Evolutionary conservation across 2,329 filamentous ascomycete species (phyloP).

Genomic region (Xylaria polymorpha): DNA sequence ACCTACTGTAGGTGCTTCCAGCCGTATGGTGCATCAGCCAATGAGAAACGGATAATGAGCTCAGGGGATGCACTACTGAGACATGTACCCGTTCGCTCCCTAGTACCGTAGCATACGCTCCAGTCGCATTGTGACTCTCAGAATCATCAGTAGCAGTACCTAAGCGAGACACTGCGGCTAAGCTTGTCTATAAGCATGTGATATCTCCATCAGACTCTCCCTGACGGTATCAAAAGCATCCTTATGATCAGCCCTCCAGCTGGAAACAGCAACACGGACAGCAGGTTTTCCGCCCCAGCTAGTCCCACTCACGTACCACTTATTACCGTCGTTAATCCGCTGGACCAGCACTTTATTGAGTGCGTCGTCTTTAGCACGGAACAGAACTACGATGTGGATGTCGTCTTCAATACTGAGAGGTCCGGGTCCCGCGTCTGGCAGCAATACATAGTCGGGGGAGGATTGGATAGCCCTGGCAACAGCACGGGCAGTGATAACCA

Average conservation of each 20-base stretch:
- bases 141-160: not conserved
- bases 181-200: constrained; percentile 41
- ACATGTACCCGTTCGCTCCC: not conserved
- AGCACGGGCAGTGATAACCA: constrained; percentile 76
- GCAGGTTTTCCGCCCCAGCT: constrained; percentile 79
- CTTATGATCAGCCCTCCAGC: constrained; percentile 79
- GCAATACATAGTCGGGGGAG: constrained; percentile 57
- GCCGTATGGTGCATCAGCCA: not conserved
- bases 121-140: not conserved
- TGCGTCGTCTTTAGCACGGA: constrained; percentile 73
- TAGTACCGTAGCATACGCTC: not conserved
- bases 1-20: not conserved
- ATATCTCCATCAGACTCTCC: constrained; percentile 68
- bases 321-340: constrained; percentile 77
- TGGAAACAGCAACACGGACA: constrained; percentile 85
- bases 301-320: constrained; percentile 86
- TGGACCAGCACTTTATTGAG: constrained; percentile 75
- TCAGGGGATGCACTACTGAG: not conserved
- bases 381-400: constrained; percentile 79
- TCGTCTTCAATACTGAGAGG: constrained; percentile 58
- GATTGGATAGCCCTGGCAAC: constrained; percentile 73
- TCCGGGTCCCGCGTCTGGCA: constrained; percentile 47
- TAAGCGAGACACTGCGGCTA: not conserved
- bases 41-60: not conserved
- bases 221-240: constrained; percentile 74